These are phyloP conservation scores for Strobilomyces dryophilus DNA, from an alignment of 768 basidiomycete genomes.

Conservation along the genomic window DNA sequence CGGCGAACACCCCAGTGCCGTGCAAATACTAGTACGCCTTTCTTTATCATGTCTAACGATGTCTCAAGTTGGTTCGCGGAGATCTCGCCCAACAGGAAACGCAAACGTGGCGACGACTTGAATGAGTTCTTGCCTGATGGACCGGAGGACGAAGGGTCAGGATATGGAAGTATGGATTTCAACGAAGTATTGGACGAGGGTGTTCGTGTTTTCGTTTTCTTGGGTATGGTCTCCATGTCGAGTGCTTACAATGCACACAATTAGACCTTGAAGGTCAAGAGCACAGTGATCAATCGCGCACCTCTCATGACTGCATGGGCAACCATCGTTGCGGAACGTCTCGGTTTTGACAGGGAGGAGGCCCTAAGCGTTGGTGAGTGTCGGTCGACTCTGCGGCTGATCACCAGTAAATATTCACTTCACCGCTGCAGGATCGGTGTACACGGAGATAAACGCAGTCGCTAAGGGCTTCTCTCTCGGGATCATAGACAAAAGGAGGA, in stretches of 20 bases:
- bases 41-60: background rate
- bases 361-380: constrained; percentile 84
- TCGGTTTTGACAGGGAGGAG: constrained; percentile 86
- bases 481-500: constrained; percentile 56
- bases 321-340: constrained; percentile 74
- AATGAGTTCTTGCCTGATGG: constrained; percentile 59
- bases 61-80: constrained; percentile 15
- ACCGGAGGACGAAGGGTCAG: constrained; percentile 46
- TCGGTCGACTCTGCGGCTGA: background rate
- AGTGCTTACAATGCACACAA: background rate
- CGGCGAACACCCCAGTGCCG: constrained; percentile 16
- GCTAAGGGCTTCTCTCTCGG: constrained; percentile 84
- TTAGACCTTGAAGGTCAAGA: constrained; percentile 58
- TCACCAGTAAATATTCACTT: background rate
- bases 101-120: constrained; percentile 36
- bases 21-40: constrained; percentile 30
- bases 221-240: background rate
- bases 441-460: constrained; percentile 89
- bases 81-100: constrained; percentile 53
- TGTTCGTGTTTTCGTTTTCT: constrained; percentile 34
- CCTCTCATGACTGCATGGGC: constrained; percentile 96
- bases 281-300: constrained; percentile 79
- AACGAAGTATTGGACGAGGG: constrained; percentile 69
- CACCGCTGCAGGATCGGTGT: constrained; percentile 66
- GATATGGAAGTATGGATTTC: constrained; percentile 60